A percentile compares a stretch with the other conserved stretches of the same genome.
Evolutionary conservation across 805 yeast genomes (phyloP).

Genomic region (Candida berthetii): DNA sequence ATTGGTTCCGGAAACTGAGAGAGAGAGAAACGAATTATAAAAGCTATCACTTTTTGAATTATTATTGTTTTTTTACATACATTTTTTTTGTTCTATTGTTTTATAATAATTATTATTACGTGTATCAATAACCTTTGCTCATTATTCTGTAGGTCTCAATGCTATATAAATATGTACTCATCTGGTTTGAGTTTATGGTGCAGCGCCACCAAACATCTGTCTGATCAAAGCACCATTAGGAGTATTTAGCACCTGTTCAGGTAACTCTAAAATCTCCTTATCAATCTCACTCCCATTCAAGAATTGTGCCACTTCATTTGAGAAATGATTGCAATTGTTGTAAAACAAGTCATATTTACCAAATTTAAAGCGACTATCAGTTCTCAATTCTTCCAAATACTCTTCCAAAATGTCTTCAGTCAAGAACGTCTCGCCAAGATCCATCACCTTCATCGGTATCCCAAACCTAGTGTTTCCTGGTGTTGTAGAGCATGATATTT

Average conservation of each 20-base stretch:
- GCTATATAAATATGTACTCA: no score
- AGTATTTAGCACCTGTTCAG: conserved; percentile 42
- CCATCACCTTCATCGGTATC: conserved; percentile 42
- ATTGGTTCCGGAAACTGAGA: no score
- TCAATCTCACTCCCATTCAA: conserved; percentile 52
- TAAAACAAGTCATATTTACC: conserved; percentile 48
- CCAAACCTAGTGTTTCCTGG: conserved; percentile 61
- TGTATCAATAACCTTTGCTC: no score
- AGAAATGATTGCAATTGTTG: conserved; percentile 66
- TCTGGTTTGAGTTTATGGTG: no score
- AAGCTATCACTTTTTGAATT: no score
- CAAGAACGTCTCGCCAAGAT: conserved; percentile 47
- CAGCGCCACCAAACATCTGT: conserved; percentile 22
- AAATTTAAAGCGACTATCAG: conserved; percentile 33
- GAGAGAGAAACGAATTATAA: no score
- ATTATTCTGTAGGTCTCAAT: no score
- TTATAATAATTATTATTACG: no score
- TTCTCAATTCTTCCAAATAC: conserved; percentile 42
- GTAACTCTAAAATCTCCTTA: conserved; percentile 42
- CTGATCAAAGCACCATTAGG: conserved; percentile 45
- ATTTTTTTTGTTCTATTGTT: no score
- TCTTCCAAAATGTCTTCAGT: conserved; percentile 47
- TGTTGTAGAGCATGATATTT: conserved; percentile 34
- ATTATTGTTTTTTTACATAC: no score
- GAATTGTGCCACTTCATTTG: conserved; percentile 51